These are phyloP conservation scores for Nakazawaea wickerhamii DNA, from an alignment of 805 yeast species.

Conservation along the genomic window DNA sequence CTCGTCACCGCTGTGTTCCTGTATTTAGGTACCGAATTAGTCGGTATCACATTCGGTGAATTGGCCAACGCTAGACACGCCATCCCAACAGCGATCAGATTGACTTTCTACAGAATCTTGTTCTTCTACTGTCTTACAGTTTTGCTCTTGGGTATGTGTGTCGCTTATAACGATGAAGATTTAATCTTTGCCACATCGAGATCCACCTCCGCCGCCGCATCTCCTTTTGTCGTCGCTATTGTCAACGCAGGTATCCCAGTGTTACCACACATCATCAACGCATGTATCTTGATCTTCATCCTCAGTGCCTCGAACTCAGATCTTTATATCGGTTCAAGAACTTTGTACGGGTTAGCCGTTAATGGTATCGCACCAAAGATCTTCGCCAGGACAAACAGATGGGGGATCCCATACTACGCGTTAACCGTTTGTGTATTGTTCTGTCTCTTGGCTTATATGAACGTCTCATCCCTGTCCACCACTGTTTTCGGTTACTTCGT, in stretches of 20 bases:
- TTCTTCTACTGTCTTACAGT: slow-evolving; percentile 48
- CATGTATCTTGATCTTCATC: slow-evolving; percentile 69
- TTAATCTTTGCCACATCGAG: slow-evolving; percentile 42
- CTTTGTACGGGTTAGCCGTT: slow-evolving; percentile 63
- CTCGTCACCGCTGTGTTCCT: slow-evolving; percentile 49
- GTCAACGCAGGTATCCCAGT: slow-evolving; percentile 57
- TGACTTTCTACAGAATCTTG: slow-evolving; percentile 50
- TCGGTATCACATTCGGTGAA: slow-evolving; percentile 45
- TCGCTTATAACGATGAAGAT: slow-evolving; percentile 42
- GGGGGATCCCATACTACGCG: slow-evolving; percentile 68
- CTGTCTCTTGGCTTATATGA: slow-evolving; percentile 67
- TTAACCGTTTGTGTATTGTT: slow-evolving; percentile 45
- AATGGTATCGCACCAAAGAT: slow-evolving; percentile 71
- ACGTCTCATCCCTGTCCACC: slow-evolving; percentile 33
- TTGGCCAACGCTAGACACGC: slow-evolving; percentile 41
- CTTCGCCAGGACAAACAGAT: slow-evolving; percentile 57
- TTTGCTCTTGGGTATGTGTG: slow-evolving; percentile 52
- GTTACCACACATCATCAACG: slow-evolving; percentile 72
- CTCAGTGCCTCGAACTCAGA: slow-evolving; percentile 81
- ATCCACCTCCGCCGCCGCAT: slow-evolving; percentile 58
- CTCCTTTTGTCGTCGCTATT: slow-evolving; percentile 84
- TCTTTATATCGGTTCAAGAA: slow-evolving; percentile 72
- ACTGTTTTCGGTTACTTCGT: slow-evolving; percentile 64
- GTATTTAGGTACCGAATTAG: slow-evolving; percentile 44
- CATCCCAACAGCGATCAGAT: slow-evolving; percentile 47